Evolutionary conservation across 352 stramenopile genomes (phyloP), one percentile per base, ranked within the genome.

Genomic region (Pythium utonaiense): DNA sequence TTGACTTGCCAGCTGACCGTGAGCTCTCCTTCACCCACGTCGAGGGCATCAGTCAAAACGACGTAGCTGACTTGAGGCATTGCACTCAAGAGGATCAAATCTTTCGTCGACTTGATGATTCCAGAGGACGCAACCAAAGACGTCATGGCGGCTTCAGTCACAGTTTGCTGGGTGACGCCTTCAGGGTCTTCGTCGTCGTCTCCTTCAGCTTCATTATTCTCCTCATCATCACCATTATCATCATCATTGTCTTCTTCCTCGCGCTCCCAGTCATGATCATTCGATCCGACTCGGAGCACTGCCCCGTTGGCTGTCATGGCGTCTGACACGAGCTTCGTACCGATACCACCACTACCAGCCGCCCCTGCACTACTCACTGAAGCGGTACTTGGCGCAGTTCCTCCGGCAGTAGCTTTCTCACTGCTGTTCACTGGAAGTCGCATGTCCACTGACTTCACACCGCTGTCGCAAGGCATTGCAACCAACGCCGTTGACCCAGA

Each of bases 1-100:
- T 87, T 87, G 12, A 87, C 53, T 25, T 80, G 66, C 77, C 77
- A 87, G 44, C 61, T 87, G 21, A 87, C 60, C 0, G 75, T 83
- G 21, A 87, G 70, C 41, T 83, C 75, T 45, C 77, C 75, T 60
- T 87, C 77, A 7, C 77, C 77, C 0, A 58, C 63, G 22, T 78
- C 74, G 0, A 87, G 67, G 0, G 64, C 71, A 54, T 87, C 67
- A 0, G 70, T 82, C 27, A 77, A 60, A 3, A 87, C 77, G 1
- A 85, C 71, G 44, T 83, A 85, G 33, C 66, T 85, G 4, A 80
- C 53, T 30, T 83, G 48, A 0, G 75, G 77, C 61, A 80, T 61
- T 6, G 77, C 77, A 2, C 68, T 78, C 8, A 87, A 53, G 27
- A 73, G n/a, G 25, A 87, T 72, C 3, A 82, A 62, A 16, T 76